phyloP scores from a whole-genome alignment of 495 filamentous ascomycete species.

The Tuber aestivum region DNA sequence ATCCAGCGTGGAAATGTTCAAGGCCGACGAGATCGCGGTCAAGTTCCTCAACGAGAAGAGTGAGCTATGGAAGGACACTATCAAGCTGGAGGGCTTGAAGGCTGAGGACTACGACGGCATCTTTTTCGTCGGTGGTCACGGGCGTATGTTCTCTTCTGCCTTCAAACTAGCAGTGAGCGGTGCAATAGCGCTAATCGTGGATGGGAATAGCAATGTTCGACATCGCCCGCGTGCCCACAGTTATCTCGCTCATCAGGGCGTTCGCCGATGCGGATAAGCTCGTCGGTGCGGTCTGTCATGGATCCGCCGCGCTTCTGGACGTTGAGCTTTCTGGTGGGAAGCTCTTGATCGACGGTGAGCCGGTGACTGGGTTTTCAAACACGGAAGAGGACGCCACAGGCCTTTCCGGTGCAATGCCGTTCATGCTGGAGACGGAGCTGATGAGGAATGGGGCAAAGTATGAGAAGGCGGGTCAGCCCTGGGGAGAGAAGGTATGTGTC shows the following conservation, averaged over 20 bases:
- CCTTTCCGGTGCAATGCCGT: conserved; percentile 54
- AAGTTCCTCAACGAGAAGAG: conserved; percentile 53
- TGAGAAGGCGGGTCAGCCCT: conserved; percentile 56
- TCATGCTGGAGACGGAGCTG: conserved; percentile 58
- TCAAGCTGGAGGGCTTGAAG: conserved; percentile 50
- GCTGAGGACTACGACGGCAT: conserved; percentile 61
- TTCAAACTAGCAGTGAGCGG: background rate
- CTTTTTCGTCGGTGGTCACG: conserved; percentile 71
- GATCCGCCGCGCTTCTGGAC: conserved; percentile 57
- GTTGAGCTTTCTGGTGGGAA: conserved; percentile 52
- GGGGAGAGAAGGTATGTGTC: conserved; percentile 57
- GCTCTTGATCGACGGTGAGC: conserved; percentile 51
- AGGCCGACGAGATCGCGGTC: conserved; percentile 50
- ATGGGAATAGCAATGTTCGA: conserved; percentile 61
- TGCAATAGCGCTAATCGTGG: background rate
- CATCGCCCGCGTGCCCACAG: conserved; percentile 50
- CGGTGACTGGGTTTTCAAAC: conserved; percentile 65
- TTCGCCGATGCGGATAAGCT: conserved; percentile 59
- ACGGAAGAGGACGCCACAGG: conserved; percentile 56
- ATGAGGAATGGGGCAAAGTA: conserved; percentile 51
- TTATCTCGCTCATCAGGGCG: conserved; percentile 54
- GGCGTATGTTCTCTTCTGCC: conserved; percentile 50
- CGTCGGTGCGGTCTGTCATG: conserved; percentile 65
- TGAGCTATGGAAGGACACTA: conserved; percentile 59
- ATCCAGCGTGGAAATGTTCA: conserved; percentile 55